Conservation (phyloP, 306 rosid genomes). For the Oxytropis ochrocephala region DNA sequence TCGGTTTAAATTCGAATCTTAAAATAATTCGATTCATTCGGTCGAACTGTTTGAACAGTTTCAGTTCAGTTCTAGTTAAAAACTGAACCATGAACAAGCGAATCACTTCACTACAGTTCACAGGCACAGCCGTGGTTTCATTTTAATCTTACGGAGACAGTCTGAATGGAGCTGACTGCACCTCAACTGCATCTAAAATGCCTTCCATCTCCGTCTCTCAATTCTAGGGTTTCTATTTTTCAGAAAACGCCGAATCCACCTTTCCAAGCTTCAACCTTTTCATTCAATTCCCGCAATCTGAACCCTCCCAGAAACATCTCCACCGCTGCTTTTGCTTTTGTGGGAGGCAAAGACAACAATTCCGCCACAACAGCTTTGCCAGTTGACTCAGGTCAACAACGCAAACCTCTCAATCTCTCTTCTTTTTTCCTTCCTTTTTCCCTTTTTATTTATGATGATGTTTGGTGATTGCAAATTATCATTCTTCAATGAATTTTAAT, state of each 20-base stretch:
- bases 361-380: conserved; percentile 34
- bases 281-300: conserved; percentile 25
- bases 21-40: no score
- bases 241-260: conserved; percentile 5
- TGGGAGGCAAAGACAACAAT: conserved; percentile 30
- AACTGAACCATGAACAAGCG: no score
- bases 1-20: no score
- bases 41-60: no score
- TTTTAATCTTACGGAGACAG: neutral
- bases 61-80: no score
- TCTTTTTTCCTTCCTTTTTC: neutral
- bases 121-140: neutral
- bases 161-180: conserved; percentile 50
- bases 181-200: conserved; percentile 31
- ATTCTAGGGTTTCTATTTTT: conserved; percentile 38
- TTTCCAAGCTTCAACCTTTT: conserved; percentile 19
- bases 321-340: conserved; percentile 40
- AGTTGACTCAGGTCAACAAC: conserved; percentile 34
- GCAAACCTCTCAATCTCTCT: neutral
- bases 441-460: neutral
- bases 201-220: conserved; percentile 33
- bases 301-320: conserved; percentile 23
- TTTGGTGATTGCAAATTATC: neutral
- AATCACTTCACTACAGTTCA: no score
- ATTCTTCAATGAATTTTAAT: neutral